Evolutionary conservation across 805 yeast genomes (phyloP), one percentile per base, ranked within the genome.

Genomic region (Starmerella etchellsii): DNA sequence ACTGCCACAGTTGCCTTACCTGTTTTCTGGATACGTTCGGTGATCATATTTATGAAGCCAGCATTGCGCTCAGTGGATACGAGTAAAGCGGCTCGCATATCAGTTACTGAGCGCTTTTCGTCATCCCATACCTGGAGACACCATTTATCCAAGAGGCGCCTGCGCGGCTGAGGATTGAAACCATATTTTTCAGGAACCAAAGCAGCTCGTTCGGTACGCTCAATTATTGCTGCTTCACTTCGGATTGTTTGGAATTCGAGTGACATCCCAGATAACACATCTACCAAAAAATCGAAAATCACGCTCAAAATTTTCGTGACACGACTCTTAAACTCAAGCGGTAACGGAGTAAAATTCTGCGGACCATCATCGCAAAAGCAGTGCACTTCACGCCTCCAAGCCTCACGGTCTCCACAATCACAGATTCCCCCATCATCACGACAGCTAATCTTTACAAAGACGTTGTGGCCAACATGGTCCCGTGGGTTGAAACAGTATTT

Each of bases 381-480:
- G 13, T 62, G 53, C 32, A 74, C 62, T 1, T 66, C 59, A 14
- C 58, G 58, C 4, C 65, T 69, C 85, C 93, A 84, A 0, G 93
- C 93, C 54, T 81, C 94, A 0, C 76, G 73, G 53, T 84, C 94
- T 3, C 95, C 94, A 58, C 95, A 83, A 54, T 83, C 95, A 57
- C 93, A 81, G 16, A 78, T 80, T 0, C 91, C 91, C 29, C 87
- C 82, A 42, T 73, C 73, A 44, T 68, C 79, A 19, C 60, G 52
- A 39, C 81, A 65, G 32, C 72, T 73, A 6, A 81, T 73, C 30
- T 73, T 66, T 15, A 75, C 70, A 41, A 76, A 72, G 8, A 81
- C 76, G 35, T 74, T 71, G 57, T 87, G 97, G 34, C 75, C 88
- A 27, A 56, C 54, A 59, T 87, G 97, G 41, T 70, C 67, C 3